A percentile compares a stretch with the other conserved stretches of the same genome.
phyloP scores from a whole-genome alignment of 208 protist genomes.

The Leishmania lainsoni region DNA sequence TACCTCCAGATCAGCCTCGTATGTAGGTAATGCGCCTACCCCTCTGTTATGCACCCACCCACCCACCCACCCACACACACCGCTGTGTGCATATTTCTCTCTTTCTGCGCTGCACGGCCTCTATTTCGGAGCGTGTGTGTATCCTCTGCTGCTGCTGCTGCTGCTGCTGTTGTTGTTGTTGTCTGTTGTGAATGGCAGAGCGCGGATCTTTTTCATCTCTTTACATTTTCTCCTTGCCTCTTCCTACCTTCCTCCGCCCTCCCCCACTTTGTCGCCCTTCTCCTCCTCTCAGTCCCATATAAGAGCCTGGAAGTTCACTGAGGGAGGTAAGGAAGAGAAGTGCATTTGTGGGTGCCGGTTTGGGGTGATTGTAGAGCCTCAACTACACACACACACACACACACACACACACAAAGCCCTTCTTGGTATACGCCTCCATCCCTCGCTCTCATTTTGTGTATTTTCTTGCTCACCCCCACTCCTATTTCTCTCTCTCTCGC shows the following conservation, averaged over 20 bases:
- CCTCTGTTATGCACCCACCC: not conserved
- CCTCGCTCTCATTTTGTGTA: not conserved
- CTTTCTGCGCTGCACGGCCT: not conserved
- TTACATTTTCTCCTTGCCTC: not conserved
- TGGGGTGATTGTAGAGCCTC: not conserved
- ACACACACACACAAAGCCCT: not conserved
- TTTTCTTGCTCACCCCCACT: not conserved
- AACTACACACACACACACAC: not conserved
- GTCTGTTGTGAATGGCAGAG: not conserved
- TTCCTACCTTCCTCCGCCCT: not conserved
- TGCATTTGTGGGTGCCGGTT: not conserved
- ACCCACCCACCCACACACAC: not conserved
- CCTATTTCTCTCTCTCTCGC: not conserved
- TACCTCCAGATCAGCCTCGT: conserved; percentile 17
- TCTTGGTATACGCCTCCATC: not conserved
- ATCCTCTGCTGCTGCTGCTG: not conserved
- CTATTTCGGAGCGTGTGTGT: not conserved
- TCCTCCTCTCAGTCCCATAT: not conserved
- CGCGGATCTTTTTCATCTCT: not conserved
- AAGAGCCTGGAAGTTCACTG: not conserved
- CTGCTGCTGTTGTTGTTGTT: not conserved
- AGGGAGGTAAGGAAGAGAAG: not conserved
- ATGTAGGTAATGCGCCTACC: not conserved
- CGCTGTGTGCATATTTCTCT: not conserved
- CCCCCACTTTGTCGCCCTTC: not conserved